phyloP scores from a whole-genome alignment of 2,329 filamentous ascomycete genomes.

The Botrytis medusae region DNA sequence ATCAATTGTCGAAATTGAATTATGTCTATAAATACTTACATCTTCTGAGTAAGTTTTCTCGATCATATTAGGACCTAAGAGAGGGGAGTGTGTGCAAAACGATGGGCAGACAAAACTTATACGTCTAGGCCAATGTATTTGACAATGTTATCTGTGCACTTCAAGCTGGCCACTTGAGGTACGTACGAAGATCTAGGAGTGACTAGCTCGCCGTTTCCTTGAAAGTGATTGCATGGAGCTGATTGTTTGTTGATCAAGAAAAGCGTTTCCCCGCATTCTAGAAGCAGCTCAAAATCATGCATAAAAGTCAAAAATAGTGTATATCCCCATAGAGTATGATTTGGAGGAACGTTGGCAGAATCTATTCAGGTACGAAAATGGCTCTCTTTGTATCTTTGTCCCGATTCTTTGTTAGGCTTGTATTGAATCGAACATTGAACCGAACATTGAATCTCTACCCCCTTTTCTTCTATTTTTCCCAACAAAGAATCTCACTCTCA shows the following conservation, averaged over 20 bases:
- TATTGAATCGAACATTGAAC: neutral
- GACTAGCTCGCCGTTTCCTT: neutral
- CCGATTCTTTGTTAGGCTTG: neutral
- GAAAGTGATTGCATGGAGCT: neutral
- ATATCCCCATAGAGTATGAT: neutral
- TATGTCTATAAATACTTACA: too few relatives aligned
- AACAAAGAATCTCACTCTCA: neutral
- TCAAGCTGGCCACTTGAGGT: neutral
- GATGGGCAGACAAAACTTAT: neutral
- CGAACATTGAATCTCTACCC: neutral
- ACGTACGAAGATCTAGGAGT: neutral
- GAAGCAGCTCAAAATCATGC: neutral
- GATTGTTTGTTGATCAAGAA: neutral
- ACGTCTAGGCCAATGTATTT: neutral
- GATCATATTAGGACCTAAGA: neutral
- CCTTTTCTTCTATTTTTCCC: conserved; percentile 5
- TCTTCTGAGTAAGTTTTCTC: too few relatives aligned
- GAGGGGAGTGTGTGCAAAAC: neutral
- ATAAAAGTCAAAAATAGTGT: neutral
- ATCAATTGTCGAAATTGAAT: too few relatives aligned
- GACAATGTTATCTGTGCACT: neutral
- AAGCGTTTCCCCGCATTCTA: neutral
- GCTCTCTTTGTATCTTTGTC: neutral
- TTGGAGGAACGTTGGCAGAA: neutral
- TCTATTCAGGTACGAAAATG: neutral